These are phyloP conservation scores for Colletotrichum orbiculare DNA, from an alignment of 2,329 filamentous ascomycete genomes.

Conservation along the genomic window DNA sequence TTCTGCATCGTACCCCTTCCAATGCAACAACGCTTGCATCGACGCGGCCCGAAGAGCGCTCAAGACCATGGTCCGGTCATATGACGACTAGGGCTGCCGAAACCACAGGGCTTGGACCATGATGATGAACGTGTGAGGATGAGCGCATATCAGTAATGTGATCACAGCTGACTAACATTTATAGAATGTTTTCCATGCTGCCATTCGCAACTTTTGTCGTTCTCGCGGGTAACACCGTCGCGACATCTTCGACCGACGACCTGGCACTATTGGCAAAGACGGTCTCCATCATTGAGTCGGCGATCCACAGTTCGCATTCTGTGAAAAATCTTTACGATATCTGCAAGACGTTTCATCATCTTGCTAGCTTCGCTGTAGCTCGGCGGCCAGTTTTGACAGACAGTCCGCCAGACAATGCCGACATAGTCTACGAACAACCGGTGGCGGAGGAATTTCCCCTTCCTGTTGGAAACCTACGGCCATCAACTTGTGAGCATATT, in stretches of 20 bases:
- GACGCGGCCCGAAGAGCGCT: conserved; percentile 2
- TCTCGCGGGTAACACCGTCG: conserved; percentile 4
- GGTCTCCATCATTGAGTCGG: not conserved
- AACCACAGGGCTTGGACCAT: conserved; percentile 1
- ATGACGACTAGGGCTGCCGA: not conserved
- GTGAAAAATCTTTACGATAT: not conserved
- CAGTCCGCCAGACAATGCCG: not conserved
- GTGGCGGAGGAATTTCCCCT: not conserved
- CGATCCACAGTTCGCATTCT: not conserved
- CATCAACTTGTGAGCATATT: conserved; percentile 1
- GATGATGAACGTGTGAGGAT: conserved; percentile 17
- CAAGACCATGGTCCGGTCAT: not conserved
- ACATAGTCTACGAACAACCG: not conserved
- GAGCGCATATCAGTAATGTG: too few species aligned
- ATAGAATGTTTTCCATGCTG: conserved; percentile 8
- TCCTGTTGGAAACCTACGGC: not conserved
- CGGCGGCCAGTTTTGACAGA: not conserved
- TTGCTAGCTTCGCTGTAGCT: conserved; percentile 9
- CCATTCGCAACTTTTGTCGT: conserved; percentile 8
- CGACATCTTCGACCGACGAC: not conserved
- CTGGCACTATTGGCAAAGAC: not conserved
- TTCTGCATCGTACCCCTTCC: not conserved
- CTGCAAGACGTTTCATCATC: conserved; percentile 9
- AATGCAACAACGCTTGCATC: not conserved
- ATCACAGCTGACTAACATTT: not conserved